Evolutionary conservation across 2,329 filamentous ascomycete species (phyloP), one percentile per base, ranked within the genome.

Genomic region (Stromatinia cepivora): DNA sequence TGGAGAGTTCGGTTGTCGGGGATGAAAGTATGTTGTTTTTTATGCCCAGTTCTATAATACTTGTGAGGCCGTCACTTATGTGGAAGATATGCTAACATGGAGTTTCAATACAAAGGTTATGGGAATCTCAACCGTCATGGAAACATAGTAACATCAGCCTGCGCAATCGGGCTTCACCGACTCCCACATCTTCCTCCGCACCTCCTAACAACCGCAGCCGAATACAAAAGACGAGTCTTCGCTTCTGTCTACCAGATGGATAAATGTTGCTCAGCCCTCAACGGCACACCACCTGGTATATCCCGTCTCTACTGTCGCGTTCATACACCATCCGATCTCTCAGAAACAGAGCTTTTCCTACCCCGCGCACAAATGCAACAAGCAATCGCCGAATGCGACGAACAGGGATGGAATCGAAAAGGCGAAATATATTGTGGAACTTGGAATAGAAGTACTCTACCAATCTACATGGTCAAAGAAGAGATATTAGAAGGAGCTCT

Each of bases 401-500:
- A 62, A 9, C 54, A 74, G 31, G 76, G 76, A 28, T 77, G 77
- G 75, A 77, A 76, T 48, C 71, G 50, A 10, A 64, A 71, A n/a
- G 66, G 71, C 15, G 65, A 72, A 8, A 70, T 75, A 3, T 62
- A 73, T 52, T 45, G 70, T 15, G 63, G 70, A 7, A 75, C 73
- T 11, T 69, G 71, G 11, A 52, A 66, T 11, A 67, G 76, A 67
- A 72, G 70, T n/a, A 72, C 70, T 36, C 66, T 58, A 28, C 7
- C 31, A 25, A 22, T 48, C 15, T 34, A 57, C 42, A 42, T 50
- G 72, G 20, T 77, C 39, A 72, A 76, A 45, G 77, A 78, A 61
- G 75, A 77, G 50, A 77, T 78, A 15, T 65, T 78, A 13, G 75
- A 76, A 56, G 22, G 76, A 46, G 73, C 76, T 6, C 69, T 78